These are phyloP conservation scores for Rhizopus stolonifer DNA, from an alignment of 371 early-diverging fungal species.

Conservation along the genomic window DNA sequence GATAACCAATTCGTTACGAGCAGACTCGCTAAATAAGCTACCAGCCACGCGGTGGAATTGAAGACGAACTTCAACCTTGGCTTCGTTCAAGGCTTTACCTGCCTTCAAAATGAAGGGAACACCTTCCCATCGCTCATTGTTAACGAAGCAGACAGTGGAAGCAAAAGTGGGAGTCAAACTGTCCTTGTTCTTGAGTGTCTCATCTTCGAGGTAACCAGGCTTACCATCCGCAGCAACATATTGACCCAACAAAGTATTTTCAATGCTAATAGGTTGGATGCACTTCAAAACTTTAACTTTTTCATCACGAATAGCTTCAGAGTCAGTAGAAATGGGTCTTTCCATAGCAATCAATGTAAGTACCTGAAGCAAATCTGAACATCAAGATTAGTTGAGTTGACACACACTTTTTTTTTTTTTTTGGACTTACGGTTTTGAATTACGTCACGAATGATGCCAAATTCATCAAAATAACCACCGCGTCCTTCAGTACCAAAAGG, in stretches of 20 bases:
- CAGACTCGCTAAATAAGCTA: conserved; percentile 64
- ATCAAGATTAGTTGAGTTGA: no score
- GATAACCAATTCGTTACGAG: conserved; percentile 95
- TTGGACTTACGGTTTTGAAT: conserved; percentile 90
- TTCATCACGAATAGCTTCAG: conserved; percentile 92
- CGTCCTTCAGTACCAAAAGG: conserved; percentile 97
- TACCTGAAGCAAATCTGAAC: conserved; percentile 84
- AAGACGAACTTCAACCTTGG: conserved; percentile 92
- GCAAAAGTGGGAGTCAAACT: conserved; percentile 93
- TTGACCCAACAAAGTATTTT: conserved; percentile 88
- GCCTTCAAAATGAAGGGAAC: conserved; percentile 97
- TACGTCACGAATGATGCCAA: conserved; percentile 99
- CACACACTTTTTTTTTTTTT: no score
- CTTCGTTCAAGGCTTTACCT: conserved; percentile 94
- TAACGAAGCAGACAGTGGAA: conserved; percentile 77
- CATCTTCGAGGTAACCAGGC: conserved; percentile 91
- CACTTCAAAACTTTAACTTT: conserved; percentile 86
- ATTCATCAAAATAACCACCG: conserved; percentile 99
- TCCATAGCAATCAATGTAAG: conserved; percentile 93
- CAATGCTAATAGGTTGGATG: conserved; percentile 73
- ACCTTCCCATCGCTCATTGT: conserved; percentile 95
- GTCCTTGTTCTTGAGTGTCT: conserved; percentile 79
- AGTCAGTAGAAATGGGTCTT: conserved; percentile 75
- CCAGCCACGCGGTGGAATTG: conserved; percentile 92
- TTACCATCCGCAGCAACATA: conserved; percentile 77